Conservation (phyloP, 768 basidiomycete genomes). For the Paxillus involutus region DNA sequence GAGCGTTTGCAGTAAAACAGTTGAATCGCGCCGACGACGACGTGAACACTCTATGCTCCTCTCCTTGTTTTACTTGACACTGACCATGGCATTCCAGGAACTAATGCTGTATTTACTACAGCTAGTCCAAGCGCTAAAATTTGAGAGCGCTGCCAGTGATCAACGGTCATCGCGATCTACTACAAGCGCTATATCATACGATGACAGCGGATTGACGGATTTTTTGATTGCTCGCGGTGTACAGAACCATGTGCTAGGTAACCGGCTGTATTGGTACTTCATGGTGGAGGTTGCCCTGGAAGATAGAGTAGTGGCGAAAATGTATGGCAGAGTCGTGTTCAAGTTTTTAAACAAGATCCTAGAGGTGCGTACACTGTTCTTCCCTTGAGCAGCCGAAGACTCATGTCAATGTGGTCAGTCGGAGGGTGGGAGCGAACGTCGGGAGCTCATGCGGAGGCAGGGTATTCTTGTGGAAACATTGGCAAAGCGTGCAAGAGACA, state of each 20-base stretch:
- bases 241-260: constrained; percentile 80
- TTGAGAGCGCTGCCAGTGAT: constrained; percentile 81
- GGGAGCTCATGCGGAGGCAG: constrained; percentile 89
- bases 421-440: constrained; percentile 76
- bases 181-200: constrained; percentile 77
- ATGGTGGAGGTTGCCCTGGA: constrained; percentile 94
- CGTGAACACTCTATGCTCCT: constrained; percentile 42
- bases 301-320: constrained; percentile 83
- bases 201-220: constrained; percentile 90
- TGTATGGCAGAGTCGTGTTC: constrained; percentile 90
- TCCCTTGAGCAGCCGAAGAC: not conserved
- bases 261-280: constrained; percentile 95
- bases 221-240: constrained; percentile 88
- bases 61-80: not conserved
- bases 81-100: constrained; percentile 54
- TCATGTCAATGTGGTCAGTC: constrained; percentile 37
- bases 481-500: constrained; percentile 81
- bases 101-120: constrained; percentile 90
- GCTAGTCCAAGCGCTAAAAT: constrained; percentile 96
- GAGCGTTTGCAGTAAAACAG: constrained; percentile 93
- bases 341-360: constrained; percentile 87
- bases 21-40: constrained; percentile 92
- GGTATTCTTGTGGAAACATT: constrained; percentile 86
- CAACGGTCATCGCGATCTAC: constrained; percentile 73
- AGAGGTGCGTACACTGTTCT: constrained; percentile 53